Conservation (phyloP, 441 rosid genomes). For the Aleurites moluccanus region DNA sequence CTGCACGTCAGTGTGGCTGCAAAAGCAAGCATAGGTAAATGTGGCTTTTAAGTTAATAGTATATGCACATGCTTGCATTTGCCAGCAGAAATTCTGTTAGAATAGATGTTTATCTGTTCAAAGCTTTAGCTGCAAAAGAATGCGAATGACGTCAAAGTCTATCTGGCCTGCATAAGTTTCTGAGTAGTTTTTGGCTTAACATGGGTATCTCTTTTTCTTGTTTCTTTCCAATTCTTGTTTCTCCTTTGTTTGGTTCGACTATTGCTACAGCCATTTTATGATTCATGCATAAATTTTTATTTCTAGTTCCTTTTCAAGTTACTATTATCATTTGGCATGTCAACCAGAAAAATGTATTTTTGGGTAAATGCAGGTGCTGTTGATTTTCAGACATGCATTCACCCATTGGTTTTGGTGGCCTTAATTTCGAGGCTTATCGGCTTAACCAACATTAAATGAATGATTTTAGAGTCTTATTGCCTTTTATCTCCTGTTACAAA, state of each 20-base stretch:
- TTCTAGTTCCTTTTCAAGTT: neutral
- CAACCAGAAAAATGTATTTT: constrained; percentile 2
- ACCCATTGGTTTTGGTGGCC: neutral
- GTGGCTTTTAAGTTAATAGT: neutral
- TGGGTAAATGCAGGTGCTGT: neutral
- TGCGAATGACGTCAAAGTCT: neutral
- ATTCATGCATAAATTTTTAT: neutral
- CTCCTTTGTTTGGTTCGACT: neutral
- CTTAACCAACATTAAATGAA: neutral
- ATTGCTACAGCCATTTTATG: neutral
- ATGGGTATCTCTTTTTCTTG: neutral
- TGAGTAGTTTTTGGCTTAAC: neutral
- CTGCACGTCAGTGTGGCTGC: neutral
- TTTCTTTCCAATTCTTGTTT: neutral
- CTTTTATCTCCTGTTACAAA: neutral
- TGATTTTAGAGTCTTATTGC: neutral
- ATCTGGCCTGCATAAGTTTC: neutral
- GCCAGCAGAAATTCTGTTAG: neutral
- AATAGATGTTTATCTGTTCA: neutral
- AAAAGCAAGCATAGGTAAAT: neutral
- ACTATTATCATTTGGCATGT: neutral
- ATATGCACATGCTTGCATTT: neutral
- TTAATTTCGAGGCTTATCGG: no score
- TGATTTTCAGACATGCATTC: neutral
- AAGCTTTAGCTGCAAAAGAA: constrained; percentile 5